phyloP scores from a whole-genome alignment of 106 monocot genomes.

The Dendrobium huoshanense region DNA sequence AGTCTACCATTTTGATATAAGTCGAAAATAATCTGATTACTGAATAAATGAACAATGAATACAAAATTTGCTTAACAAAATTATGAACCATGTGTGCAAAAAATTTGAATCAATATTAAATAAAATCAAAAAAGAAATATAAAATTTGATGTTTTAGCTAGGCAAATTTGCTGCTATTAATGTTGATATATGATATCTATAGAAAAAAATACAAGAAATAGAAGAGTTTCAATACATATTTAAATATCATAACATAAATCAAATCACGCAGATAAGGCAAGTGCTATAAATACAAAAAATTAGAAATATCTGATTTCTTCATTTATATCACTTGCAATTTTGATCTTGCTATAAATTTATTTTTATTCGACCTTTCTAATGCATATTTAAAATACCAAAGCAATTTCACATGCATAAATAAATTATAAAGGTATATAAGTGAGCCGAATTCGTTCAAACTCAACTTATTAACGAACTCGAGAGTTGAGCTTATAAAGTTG shows the following conservation, averaged over 20 bases:
- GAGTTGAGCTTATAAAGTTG: too few species aligned
- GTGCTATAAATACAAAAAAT: too few species aligned
- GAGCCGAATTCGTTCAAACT: too few species aligned
- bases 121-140: neutral
- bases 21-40: conserved; percentile 5
- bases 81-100: neutral
- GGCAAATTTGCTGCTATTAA: conserved; percentile 88
- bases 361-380: too few species aligned
- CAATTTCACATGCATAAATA: too few species aligned
- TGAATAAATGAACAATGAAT: neutral
- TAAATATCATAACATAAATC: neutral
- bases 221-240: neutral
- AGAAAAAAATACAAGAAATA: conserved; percentile 6
- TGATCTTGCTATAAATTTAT: too few species aligned
- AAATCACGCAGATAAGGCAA: neutral
- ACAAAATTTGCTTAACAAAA: neutral
- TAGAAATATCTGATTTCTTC: too few species aligned
- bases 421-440: too few species aligned
- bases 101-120: neutral
- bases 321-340: too few species aligned
- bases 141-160: conserved; percentile 33
- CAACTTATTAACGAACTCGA: too few species aligned
- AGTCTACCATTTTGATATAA: conserved; percentile 26
- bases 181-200: conserved; percentile 93
- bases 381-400: too few species aligned